Evolutionary conservation across 768 basidiomycete genomes (phyloP).

Genomic region (Naganishia randhawae): DNA sequence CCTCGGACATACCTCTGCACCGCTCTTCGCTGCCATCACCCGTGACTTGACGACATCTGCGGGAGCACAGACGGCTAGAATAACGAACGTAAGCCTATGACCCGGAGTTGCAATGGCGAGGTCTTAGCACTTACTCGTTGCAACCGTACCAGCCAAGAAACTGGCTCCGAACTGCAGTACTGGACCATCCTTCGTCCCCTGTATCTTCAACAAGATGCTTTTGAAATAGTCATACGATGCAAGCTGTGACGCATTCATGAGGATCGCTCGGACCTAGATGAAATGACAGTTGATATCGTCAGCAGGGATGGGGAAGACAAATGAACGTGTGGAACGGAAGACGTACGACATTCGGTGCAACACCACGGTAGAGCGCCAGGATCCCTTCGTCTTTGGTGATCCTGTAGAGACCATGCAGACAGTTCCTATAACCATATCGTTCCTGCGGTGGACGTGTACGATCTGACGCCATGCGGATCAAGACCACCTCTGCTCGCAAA

Average conservation of each 20-base stretch:
- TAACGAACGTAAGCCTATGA: neutral
- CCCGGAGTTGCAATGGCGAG: neutral
- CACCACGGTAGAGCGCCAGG: slow-evolving; percentile 36
- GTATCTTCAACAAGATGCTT: slow-evolving; percentile 35
- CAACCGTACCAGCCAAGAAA: slow-evolving; percentile 46
- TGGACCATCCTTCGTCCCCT: slow-evolving; percentile 40
- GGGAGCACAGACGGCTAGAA: slow-evolving; percentile 43
- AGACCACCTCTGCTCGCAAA: slow-evolving; percentile 26
- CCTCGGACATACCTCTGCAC: slow-evolving; percentile 18
- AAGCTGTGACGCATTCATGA: slow-evolving; percentile 49
- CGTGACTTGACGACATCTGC: slow-evolving; percentile 48
- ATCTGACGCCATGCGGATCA: slow-evolving; percentile 46
- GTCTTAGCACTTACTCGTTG: slow-evolving; percentile 33
- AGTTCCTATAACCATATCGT: slow-evolving; percentile 41
- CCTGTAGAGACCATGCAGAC: slow-evolving; percentile 43
- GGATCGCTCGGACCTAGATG: slow-evolving; percentile 43
- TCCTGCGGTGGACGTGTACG: slow-evolving; percentile 41
- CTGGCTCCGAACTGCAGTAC: slow-evolving; percentile 46
- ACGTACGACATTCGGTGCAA: slow-evolving; percentile 45
- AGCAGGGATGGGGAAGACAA: neutral
- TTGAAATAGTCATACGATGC: slow-evolving; percentile 50
- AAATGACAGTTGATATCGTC: neutral
- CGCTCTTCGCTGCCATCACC: slow-evolving; percentile 37
- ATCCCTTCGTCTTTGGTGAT: slow-evolving; percentile 45
- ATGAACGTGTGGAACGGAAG: neutral